phyloP scores from a whole-genome alignment of 2,329 filamentous ascomycete species.

The Talaromyces sp. region DNA sequence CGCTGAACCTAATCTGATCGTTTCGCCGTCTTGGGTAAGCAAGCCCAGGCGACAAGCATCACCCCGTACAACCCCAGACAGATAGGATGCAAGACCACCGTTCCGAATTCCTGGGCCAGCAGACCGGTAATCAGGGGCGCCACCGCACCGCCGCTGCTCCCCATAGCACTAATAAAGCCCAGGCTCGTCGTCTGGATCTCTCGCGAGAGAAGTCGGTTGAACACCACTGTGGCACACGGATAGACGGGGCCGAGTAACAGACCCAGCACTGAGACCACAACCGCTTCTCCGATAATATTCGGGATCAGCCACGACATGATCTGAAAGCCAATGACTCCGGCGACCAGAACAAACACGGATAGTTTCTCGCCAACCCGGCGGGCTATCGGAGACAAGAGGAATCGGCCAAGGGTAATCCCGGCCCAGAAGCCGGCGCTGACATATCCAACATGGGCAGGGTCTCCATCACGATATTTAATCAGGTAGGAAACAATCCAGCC shows the following conservation, averaged over 20 bases:
- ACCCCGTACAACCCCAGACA: constrained; percentile 50
- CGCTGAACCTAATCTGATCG: constrained; percentile 16
- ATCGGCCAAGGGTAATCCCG: constrained; percentile 71
- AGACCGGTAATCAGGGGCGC: constrained; percentile 46
- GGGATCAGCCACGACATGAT: constrained; percentile 74
- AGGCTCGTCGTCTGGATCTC: constrained; percentile 36
- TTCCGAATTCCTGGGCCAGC: constrained; percentile 42
- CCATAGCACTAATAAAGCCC: constrained; percentile 35
- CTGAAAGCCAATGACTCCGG: constrained; percentile 62
- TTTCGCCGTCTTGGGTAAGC: constrained; percentile 47
- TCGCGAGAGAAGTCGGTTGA: constrained; percentile 26
- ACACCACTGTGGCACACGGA: constrained; percentile 54
- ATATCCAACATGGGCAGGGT: constrained; percentile 69
- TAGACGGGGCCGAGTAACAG: constrained; percentile 74
- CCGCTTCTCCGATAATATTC: constrained; percentile 65
- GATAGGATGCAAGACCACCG: constrained; percentile 49
- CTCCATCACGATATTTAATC: constrained; percentile 64
- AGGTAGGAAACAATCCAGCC: constrained; percentile 86
- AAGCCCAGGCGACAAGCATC: constrained; percentile 50
- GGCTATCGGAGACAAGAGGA: constrained; percentile 62
- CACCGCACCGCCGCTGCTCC: constrained; percentile 37
- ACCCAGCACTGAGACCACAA: constrained; percentile 64
- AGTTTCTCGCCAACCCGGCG: constrained; percentile 64
- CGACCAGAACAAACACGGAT: constrained; percentile 60
- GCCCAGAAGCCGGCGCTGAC: constrained; percentile 66